Evolutionary conservation across 108 stramenopile genomes (phyloP), one percentile per base, ranked within the genome.

Genomic region (Skeletonema grethae): DNA sequence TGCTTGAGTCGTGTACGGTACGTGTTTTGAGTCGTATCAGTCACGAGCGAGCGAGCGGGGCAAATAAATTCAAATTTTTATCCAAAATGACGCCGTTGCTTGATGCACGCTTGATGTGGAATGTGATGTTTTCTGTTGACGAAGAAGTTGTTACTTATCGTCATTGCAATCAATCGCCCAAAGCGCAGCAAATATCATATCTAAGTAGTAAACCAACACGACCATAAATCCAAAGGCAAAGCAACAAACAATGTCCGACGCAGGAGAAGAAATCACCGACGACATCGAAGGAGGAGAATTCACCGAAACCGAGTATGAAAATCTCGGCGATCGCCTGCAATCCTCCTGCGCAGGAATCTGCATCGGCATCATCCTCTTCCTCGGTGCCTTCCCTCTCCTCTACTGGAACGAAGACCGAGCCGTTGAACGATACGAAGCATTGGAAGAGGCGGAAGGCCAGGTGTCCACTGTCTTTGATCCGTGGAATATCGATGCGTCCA

Each of bases 321-420:
- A 43, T 43, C 41, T 43, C 15, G 41, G 41, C 2, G 41, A 43
- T 5, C 13, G 41, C 13, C 41, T 43, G 2, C 15, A 15, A 4
- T 15, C 41, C 13, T 43, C 41, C 41, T 43, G 41, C 15, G 13
- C 15, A 0, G 41, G 41, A 15, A 43, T 43, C 15, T 43, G 41
- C 15, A 43, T 43, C 15, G 41, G 41, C 13, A 2, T 43, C 15
- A 4, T 43, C 10, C n/a, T 83, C 1, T 58, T 83, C 20, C 7
- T 79, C 16, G 63, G 24, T 7, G 28, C 55, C 16, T 77, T 79
- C 50, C n/a, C 25, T 7, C 39, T 79, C 8, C 38, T 83, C 15
- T 36, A 62, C 13, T 83, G 61, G 63, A 83, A 83, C 28, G 82
- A 83, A 75, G 77, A 53, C 7, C 67, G 77, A 20, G 57, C 73